These are phyloP conservation scores for Curvularia lunata DNA, from an alignment of 2,329 filamentous ascomycete species.

Conservation along the genomic window DNA sequence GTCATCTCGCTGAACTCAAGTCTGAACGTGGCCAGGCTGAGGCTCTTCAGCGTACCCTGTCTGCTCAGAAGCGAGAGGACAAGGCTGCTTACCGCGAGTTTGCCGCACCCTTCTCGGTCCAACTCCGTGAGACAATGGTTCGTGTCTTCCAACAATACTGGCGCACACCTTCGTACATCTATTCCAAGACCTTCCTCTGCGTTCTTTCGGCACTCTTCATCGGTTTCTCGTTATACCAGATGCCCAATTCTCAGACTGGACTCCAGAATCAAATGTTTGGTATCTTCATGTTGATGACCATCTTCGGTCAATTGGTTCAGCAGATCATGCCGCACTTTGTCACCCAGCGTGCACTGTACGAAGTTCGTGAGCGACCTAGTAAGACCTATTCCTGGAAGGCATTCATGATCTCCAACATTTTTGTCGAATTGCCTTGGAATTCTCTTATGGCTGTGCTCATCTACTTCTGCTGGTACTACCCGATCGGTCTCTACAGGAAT, in stretches of 20 bases:
- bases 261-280: conserved; percentile 86
- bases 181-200: conserved; percentile 77
- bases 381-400: conserved; percentile 86
- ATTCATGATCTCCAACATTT: conserved; percentile 82
- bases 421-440: conserved; percentile 88
- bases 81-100: conserved; percentile 75
- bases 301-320: conserved; percentile 80
- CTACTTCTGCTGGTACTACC: conserved; percentile 85
- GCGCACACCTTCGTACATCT: conserved; percentile 88
- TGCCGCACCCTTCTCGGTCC: conserved; percentile 73
- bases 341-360: conserved; percentile 79
- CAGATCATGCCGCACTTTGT: conserved; percentile 89
- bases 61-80: conserved; percentile 52
- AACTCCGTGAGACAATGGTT: conserved; percentile 70
- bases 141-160: conserved; percentile 92
- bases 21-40: conserved; percentile 45
- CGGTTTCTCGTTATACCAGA: conserved; percentile 79
- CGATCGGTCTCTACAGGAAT: conserved; percentile 77
- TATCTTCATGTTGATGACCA: conserved; percentile 80
- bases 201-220: conserved; percentile 74
- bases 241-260: conserved; percentile 74
- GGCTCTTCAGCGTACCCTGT: conserved; percentile 47
- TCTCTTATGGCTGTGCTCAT: conserved; percentile 76
- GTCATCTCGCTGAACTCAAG: conserved; percentile 56
- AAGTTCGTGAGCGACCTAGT: conserved; percentile 82